Evolutionary conservation across 2,329 filamentous ascomycete species (phyloP).

Genomic region (Clarireedia paspali): DNA sequence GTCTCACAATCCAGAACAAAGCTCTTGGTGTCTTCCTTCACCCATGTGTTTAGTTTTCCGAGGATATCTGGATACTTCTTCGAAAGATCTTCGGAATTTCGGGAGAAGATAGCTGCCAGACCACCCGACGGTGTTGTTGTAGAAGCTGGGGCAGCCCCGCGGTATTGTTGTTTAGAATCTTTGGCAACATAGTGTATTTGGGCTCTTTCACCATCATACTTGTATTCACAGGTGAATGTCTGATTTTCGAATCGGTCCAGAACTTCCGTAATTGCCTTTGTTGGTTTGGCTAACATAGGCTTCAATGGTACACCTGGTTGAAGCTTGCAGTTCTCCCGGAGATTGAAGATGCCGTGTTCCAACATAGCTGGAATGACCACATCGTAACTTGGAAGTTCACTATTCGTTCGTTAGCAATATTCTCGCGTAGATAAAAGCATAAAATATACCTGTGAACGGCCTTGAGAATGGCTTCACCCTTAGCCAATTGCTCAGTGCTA

Average conservation of each 20-base stretch:
- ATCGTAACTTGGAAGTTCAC: conserved; percentile 91
- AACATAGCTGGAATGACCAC: conserved; percentile 87
- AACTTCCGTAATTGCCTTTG: conserved; percentile 96
- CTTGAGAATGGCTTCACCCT: conserved; percentile 82
- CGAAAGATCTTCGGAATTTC: conserved; percentile 93
- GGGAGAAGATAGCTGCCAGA: conserved; percentile 87
- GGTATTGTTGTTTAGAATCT: conserved; percentile 63
- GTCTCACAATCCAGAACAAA: conserved; percentile 99
- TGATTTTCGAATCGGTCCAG: conserved; percentile 93
- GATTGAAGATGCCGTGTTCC: conserved; percentile 73
- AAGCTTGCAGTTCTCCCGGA: conserved; percentile 81
- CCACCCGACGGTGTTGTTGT: conserved; percentile 50
- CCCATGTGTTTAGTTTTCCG: conserved; percentile 78
- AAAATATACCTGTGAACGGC: conserved; percentile 69
- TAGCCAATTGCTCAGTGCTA: conserved; percentile 67
- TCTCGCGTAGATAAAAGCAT: neutral
- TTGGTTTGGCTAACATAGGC: conserved; percentile 97
- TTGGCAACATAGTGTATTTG: conserved; percentile 96
- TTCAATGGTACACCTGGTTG: conserved; percentile 92
- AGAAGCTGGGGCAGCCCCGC: conserved; percentile 50
- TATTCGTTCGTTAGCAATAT: conserved; percentile 37
- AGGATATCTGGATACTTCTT: conserved; percentile 98
- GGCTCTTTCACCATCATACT: conserved; percentile 96
- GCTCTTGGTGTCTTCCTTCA: conserved; percentile 82
- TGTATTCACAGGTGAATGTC: conserved; percentile 96